Evolutionary conservation across 2,329 filamentous ascomycete genomes (phyloP).

Genomic region (Diaporthe ilicicola): DNA sequence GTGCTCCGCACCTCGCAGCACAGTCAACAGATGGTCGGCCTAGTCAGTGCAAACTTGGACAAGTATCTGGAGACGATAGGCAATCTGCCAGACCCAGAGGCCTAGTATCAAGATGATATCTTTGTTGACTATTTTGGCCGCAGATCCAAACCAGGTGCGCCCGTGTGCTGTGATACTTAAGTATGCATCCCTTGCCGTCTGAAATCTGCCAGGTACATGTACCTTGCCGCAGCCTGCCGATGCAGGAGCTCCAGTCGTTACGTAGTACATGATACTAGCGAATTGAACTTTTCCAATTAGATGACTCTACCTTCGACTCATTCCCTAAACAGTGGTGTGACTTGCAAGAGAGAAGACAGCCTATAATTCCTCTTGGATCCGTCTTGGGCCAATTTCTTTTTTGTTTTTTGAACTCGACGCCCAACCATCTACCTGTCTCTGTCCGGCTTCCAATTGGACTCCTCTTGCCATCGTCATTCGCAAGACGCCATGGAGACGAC

Average conservation of each 20-base stretch:
- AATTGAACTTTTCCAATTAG: conserved; percentile 34
- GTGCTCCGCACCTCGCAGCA: too few species aligned
- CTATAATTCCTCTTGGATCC: neutral
- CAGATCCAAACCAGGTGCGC: neutral
- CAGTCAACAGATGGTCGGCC: too few species aligned
- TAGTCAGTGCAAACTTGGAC: too few species aligned
- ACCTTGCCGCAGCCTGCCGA: conserved; percentile 35
- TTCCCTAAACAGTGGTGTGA: conserved; percentile 26
- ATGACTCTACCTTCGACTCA: conserved; percentile 30
- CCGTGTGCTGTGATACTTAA: neutral
- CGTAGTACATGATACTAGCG: conserved; percentile 31
- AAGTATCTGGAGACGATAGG: neutral
- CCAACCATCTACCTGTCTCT: neutral
- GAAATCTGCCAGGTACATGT: neutral
- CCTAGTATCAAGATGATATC: neutral
- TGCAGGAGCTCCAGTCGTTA: conserved; percentile 38
- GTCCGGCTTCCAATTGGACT: neutral
- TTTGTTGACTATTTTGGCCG: neutral
- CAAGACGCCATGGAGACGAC: conserved; percentile 67
- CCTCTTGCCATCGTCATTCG: conserved; percentile 13
- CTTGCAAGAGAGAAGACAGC: neutral
- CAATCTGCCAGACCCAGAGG: too few species aligned
- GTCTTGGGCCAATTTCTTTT: neutral
- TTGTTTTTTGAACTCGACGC: neutral
- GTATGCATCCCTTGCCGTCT: neutral